Evolutionary conservation across 805 yeast species (phyloP).

Genomic region (Saccharomycopsis guyanensis): DNA sequence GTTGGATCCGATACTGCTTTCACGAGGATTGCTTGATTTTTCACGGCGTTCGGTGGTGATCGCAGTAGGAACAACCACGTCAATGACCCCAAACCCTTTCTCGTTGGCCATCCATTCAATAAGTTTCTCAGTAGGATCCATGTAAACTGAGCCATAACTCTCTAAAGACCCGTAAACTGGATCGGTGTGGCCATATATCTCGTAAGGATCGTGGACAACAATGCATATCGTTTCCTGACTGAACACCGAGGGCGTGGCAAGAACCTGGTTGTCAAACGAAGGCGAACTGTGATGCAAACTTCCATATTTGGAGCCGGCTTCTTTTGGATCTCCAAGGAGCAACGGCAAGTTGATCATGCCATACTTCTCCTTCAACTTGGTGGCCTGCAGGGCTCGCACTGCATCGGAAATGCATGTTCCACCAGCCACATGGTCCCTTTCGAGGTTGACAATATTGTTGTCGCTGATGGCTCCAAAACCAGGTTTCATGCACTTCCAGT

Average conservation of each 20-base stretch:
- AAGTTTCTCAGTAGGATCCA: constrained; percentile 65
- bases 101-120: constrained; percentile 55
- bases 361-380: constrained; percentile 44
- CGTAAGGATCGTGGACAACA: constrained; percentile 84
- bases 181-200: constrained; percentile 81
- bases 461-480: constrained; percentile 34
- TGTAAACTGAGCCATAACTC: constrained; percentile 60
- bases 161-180: constrained; percentile 74
- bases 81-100: constrained; percentile 69
- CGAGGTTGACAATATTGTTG: constrained; percentile 3
- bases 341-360: constrained; percentile 66
- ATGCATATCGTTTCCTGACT: constrained; percentile 57
- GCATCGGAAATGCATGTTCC: constrained; percentile 59
- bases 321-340: constrained; percentile 28
- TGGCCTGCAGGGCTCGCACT: constrained; percentile 63
- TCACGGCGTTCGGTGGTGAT: not conserved
- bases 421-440: constrained; percentile 28
- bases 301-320: constrained; percentile 7
- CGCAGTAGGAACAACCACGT: constrained; percentile 68
- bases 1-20: not conserved
- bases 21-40: not conserved
- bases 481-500: constrained; percentile 80
- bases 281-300: constrained; percentile 30
- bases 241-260: constrained; percentile 66
- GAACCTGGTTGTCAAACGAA: constrained; percentile 52